Percentiles rank a stretch among this genome's conserved stretches.
Conservation (phyloP, 352 stramenopile genomes). For the Phytophthora litchii region DNA sequence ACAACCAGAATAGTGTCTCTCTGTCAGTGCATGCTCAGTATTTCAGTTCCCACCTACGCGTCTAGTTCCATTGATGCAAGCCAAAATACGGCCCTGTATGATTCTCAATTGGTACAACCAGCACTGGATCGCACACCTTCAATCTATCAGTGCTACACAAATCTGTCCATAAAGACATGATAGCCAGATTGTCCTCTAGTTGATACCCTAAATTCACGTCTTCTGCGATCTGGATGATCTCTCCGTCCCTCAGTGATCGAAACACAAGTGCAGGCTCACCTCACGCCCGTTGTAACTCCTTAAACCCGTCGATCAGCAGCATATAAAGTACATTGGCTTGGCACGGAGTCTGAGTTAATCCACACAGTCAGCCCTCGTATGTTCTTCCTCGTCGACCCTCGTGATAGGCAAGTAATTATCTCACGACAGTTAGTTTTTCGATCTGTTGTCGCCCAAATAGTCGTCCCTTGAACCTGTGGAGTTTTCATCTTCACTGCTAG, state of each 20-base stretch:
- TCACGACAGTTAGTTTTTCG: conserved; percentile 20
- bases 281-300: conserved; percentile 31
- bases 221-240: conserved; percentile 55
- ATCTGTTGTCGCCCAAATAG: conserved; percentile 20
- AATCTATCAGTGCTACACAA: conserved; percentile 50
- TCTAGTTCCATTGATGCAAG: conserved; percentile 45
- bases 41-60: conserved; percentile 18
- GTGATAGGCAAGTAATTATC: conserved; percentile 47
- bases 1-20: conserved; percentile 28
- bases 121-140: conserved; percentile 37
- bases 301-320: conserved; percentile 58
- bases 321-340: conserved; percentile 57
- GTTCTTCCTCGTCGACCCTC: conserved; percentile 33
- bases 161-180: conserved; percentile 50
- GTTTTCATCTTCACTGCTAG: no score
- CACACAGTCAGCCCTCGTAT: conserved; percentile 40
- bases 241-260: conserved; percentile 30
- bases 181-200: conserved; percentile 23
- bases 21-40: conserved; percentile 17
- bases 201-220: conserved; percentile 50
- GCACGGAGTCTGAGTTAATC: conserved; percentile 47
- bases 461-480: no score
- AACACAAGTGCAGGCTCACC: conserved; percentile 5
- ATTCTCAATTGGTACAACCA: conserved; percentile 31
- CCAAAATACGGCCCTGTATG: conserved; percentile 47